Evolutionary conservation across 768 basidiomycete genomes (phyloP), one percentile per base, ranked within the genome.

Genomic region (Mycena haematopus): DNA sequence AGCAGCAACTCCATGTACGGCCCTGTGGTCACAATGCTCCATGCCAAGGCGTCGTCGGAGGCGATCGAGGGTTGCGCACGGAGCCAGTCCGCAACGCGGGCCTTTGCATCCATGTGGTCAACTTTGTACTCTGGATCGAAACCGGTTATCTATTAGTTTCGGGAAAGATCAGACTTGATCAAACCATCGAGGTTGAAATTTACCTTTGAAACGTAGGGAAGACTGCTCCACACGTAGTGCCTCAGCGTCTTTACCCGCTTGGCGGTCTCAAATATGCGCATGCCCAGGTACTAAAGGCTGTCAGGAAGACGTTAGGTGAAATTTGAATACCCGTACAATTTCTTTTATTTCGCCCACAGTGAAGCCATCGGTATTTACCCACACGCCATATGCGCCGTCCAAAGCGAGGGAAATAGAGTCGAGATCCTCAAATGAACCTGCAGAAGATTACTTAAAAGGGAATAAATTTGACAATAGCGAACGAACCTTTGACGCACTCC

Each of bases 211-310:
- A 56, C 47, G 13, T 62, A 56, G 21, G 60, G 60, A 36, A 62
- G 25, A 31, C 49, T 62, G 65, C 79, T 78, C 74, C 75, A 82
- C 24, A 82, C 72, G 49, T 77, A 77, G 65, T 82, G 80, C 24
- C 74, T 68, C 63, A 78, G 67, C 15, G 74, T 63, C 13, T 64
- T 63, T 14, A 65, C 71, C 31, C 75, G 72, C 52, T 77, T 74
- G 3, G 80, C 78, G 10, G 71, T 66, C 60, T 82, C 80, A 63
- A 78, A 81, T 13, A 82, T 76, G 56, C 77, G 72, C 55, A 81
- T 75, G 1, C 78, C 79, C 15, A 71, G 69, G 56, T 71, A 78
- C 72, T 65, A 17, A n/a, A 6, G 27, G 3, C 17, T 45, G 10
- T 24, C 3, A 35, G 52, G 33, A 14, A n/a, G 10, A 14, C 36